A percentile compares a stretch with the other conserved stretches of the same genome.
Conservation (phyloP, 306 rosid genomes). For the Glycine soja region DNA sequence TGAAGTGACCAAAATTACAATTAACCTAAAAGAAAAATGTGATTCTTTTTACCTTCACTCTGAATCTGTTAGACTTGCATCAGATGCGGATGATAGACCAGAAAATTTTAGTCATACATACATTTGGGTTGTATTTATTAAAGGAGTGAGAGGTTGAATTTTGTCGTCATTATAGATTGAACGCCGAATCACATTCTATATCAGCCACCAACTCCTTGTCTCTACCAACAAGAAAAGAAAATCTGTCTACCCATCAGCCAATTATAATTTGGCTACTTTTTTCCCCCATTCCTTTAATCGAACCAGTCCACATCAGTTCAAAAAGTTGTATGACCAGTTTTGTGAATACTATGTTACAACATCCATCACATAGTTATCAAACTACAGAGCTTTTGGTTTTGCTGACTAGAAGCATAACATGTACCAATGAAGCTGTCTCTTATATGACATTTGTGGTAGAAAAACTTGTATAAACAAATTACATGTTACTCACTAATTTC, state of each 20-base stretch:
- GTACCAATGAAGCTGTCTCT: conserved; percentile 1
- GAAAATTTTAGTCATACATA: no score
- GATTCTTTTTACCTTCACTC: no score
- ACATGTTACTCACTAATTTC: not conserved
- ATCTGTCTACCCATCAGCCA: not conserved
- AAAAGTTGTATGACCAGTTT: conserved; percentile 6
- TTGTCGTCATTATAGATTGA: conserved; percentile 3
- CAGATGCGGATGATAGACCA: no score
- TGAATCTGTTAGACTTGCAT: no score
- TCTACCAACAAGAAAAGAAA: not conserved
- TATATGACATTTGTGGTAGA: conserved; percentile 14
- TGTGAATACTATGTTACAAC: conserved; percentile 10
- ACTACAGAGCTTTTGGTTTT: not conserved
- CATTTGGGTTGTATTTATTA: no score
- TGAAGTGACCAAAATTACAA: no score
- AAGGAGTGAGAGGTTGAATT: conserved; percentile 5
- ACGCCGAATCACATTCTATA: not conserved
- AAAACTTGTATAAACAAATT: conserved; percentile 11
- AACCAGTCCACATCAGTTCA: not conserved
- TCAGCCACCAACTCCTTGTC: not conserved
- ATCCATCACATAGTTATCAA: conserved; percentile 8
- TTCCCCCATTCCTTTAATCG: not conserved
- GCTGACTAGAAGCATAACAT: not conserved
- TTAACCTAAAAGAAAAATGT: no score
- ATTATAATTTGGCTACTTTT: not conserved